Evolutionary conservation across 352 stramenopile genomes (phyloP), one percentile per base, ranked within the genome.

Genomic region (Globisporangium echinulatum): DNA sequence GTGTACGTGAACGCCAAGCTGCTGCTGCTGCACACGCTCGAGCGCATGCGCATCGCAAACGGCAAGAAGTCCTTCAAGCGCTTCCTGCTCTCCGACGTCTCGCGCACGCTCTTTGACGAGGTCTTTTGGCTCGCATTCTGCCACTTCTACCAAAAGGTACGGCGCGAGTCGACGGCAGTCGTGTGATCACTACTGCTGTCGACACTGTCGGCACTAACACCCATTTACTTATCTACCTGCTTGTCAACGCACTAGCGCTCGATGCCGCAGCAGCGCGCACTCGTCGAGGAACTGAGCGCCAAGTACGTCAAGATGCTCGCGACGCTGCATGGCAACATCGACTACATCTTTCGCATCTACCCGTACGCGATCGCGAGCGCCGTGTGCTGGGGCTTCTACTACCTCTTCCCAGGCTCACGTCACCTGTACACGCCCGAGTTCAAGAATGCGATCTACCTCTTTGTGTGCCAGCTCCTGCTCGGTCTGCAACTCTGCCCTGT

Each of bases 271-370:
- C 85, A 96, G 55, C 74, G 64, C 58, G 61, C 78, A 49, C 77
- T 96, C 15, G 72, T 90, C 44, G 77, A 87, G 8, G 67, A 73
- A 10, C 85, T 96, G 25, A 85, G 82, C 51, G 62, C 69, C 25
- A 75, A 87, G 49, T 96, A 96, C 63, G 79, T 95, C 44, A 84
- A 91, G 65, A 80, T 96, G 64, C 74, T 95, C 10, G 72, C 76
- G 52, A 64, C 68, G 15, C 71, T 96, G 47, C 84, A 76, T 15
- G 71, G 71, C 42, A 91, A 77, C 62, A 87, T 83, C 55, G 88
- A 96, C 66, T 88, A 94, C 59, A 77, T 96, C 63, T 96, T 96
- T 67, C 75, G 81, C 19, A 75, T 94, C n/a, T 96, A 94, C 55
- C 88, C 88, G 47, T 96, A 94, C 64, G 80, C 85, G 1, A 66